Percentiles rank a stretch among this genome's conserved stretches.
phyloP scores from a whole-genome alignment of 768 basidiomycete genomes.

The Lanmaoa pseudosensibilis region DNA sequence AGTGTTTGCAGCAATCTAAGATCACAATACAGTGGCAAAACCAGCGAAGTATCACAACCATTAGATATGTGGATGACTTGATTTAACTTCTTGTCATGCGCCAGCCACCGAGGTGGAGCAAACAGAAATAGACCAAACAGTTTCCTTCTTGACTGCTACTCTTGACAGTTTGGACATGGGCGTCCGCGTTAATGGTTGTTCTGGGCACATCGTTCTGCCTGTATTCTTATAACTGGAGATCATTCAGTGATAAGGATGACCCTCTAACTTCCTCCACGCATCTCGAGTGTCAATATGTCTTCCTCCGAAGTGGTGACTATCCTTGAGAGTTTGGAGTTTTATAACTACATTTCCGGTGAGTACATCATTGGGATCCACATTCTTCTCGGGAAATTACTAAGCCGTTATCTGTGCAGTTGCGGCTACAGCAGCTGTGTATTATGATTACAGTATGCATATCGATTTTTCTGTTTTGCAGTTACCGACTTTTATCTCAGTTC shows the following conservation, averaged over 20 bases:
- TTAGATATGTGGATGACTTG: neutral
- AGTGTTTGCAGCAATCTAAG: neutral
- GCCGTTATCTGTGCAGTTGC: constrained; percentile 1
- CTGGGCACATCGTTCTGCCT: neutral
- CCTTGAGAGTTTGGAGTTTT: neutral
- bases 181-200: neutral
- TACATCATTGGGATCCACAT: neutral
- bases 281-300: neutral
- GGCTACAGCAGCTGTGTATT: neutral
- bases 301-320: neutral
- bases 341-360: neutral
- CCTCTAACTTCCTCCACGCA: neutral
- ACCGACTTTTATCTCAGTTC: neutral
- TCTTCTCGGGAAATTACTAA: neutral
- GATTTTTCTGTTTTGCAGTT: neutral
- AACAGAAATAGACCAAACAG: neutral
- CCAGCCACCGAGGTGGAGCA: neutral
- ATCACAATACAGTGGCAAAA: neutral
- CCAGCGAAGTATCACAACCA: neutral
- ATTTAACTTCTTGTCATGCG: neutral
- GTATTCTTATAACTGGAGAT: neutral
- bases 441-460: constrained; percentile 7
- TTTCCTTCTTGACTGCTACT: neutral
- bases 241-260: neutral
- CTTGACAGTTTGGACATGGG: neutral